These are phyloP conservation scores for Kodamaea laetipori DNA, from an alignment of 805 yeast species.

Conservation along the genomic window DNA sequence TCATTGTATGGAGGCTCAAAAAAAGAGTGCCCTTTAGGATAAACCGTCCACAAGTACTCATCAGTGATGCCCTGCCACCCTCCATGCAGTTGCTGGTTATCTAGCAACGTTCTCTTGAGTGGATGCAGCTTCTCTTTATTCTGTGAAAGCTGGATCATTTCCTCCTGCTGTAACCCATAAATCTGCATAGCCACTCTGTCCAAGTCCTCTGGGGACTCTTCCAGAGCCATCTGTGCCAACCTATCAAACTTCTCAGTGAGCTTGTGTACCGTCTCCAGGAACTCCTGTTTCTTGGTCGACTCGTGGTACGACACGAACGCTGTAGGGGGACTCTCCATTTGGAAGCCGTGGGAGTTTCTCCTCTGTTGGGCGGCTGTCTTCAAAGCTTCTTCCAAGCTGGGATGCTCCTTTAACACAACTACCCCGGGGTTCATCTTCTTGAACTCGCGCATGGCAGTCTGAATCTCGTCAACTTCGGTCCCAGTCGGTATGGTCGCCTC, in stretches of 20 bases:
- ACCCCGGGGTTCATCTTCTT: slow-evolving; percentile 9
- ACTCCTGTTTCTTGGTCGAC: slow-evolving; percentile 7
- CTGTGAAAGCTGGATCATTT: slow-evolving; percentile 7
- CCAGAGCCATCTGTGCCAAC: slow-evolving; percentile 9
- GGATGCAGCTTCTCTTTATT: slow-evolving; percentile 26
- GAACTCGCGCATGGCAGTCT: slow-evolving; percentile 9
- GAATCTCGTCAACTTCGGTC: slow-evolving; percentile 1
- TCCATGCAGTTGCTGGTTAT: slow-evolving; percentile 40
- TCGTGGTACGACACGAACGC: slow-evolving; percentile 5
- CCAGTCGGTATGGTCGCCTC: slow-evolving; percentile 10
- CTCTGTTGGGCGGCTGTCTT: slow-evolving; percentile 10
- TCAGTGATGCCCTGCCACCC: slow-evolving; percentile 39
- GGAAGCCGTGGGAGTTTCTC: slow-evolving; percentile 10
- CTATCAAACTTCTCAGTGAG: slow-evolving; percentile 10
- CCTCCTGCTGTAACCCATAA: slow-evolving; percentile 11
- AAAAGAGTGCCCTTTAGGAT: slow-evolving; percentile 37
- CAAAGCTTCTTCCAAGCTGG: slow-evolving; percentile 8
- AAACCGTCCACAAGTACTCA: slow-evolving; percentile 41
- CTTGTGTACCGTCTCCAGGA: slow-evolving; percentile 8
- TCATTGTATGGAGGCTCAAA: slow-evolving; percentile 39
- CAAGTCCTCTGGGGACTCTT: slow-evolving; percentile 5
- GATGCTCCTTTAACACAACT: slow-evolving; percentile 10
- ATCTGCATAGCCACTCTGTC: slow-evolving; percentile 10
- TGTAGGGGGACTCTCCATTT: slow-evolving; percentile 9
- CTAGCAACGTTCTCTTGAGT: slow-evolving; percentile 40